A percentile compares a stretch with the other conserved stretches of the same genome.
phyloP scores from a whole-genome alignment of 371 early-diverging fungal species.

The Mortierella polycephala region DNA sequence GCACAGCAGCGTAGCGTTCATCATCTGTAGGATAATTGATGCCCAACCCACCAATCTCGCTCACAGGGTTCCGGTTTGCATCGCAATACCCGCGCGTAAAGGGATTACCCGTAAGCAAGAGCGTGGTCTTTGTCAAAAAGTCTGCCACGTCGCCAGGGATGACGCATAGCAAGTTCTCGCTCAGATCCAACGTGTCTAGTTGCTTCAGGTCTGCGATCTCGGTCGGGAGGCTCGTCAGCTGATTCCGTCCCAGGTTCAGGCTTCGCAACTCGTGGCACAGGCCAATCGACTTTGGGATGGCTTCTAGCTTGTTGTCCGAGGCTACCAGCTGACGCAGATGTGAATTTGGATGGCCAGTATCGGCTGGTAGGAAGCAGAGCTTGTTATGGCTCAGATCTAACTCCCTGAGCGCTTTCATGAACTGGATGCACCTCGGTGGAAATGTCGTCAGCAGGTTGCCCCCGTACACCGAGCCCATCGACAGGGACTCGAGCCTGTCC shows the following conservation, averaged over 20 bases:
- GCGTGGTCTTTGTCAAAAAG: conserved; percentile 62
- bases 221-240: conserved; percentile 67
- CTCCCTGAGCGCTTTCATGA: conserved; percentile 61
- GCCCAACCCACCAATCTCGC: conserved; percentile 39
- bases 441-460: conserved; percentile 62
- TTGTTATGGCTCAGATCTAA: conserved; percentile 68
- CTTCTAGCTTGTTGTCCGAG: conserved; percentile 66
- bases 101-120: conserved; percentile 72
- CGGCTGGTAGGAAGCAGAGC: conserved; percentile 58
- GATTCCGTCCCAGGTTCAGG: conserved; percentile 67
- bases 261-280: conserved; percentile 57
- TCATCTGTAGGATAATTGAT: conserved; percentile 36
- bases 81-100: conserved; percentile 59
- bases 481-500: conserved; percentile 62
- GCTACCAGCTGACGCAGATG: conserved; percentile 52
- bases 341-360: conserved; percentile 57
- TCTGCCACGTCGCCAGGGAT: conserved; percentile 70
- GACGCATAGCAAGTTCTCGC: conserved; percentile 69
- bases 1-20: conserved; percentile 61
- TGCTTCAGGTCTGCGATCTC: conserved; percentile 62
- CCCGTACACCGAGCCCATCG: conserved; percentile 69
- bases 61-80: conserved; percentile 38
- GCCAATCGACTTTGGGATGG: conserved; percentile 68
- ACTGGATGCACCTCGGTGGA: conserved; percentile 59
- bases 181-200: conserved; percentile 70